Percentiles rank a stretch among this genome's conserved stretches.
Evolutionary conservation across 345 rosid species (phyloP).

Genomic region (Microthlaspi erraticum): DNA sequence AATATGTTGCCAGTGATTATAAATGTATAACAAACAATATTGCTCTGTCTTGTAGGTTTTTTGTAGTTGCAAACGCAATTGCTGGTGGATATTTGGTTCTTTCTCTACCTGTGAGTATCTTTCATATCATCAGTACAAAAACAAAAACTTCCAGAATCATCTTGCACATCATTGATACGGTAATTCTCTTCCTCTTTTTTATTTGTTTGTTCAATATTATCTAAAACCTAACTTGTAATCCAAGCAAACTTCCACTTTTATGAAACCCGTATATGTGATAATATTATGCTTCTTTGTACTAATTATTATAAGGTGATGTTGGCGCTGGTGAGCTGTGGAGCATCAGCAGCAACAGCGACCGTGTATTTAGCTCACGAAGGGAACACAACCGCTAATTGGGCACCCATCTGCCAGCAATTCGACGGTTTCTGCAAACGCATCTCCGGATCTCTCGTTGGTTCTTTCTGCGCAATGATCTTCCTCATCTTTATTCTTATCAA

Average conservation of each 20-base stretch:
- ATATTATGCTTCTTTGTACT: neutral
- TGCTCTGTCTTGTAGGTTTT: constrained; percentile 61
- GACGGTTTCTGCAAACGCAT: constrained; percentile 58
- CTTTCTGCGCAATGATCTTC: constrained; percentile 53
- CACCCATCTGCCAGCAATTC: constrained; percentile 65
- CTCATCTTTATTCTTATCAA: constrained; percentile 52
- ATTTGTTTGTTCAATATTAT: too few species aligned
- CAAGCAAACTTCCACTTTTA: neutral
- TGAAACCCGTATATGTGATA: constrained; percentile 6
- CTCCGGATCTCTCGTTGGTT: constrained; percentile 71
- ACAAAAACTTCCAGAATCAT: constrained; percentile 51
- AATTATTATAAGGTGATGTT: constrained; percentile 40
- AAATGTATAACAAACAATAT: neutral
- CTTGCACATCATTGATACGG: constrained; percentile 60
- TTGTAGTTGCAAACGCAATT: constrained; percentile 65
- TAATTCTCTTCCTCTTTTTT: constrained; percentile 28
- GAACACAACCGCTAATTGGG: constrained; percentile 55
- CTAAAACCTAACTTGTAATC: neutral
- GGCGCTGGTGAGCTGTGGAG: constrained; percentile 42
- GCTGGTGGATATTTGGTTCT: constrained; percentile 71
- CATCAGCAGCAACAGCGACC: constrained; percentile 47
- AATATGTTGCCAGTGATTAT: neutral
- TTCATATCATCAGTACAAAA: constrained; percentile 49
- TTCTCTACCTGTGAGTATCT: constrained; percentile 64
- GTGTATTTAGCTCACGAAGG: constrained; percentile 48